phyloP scores from a whole-genome alignment of 148 eudicot species.

The Pharnaceum exiguum region DNA sequence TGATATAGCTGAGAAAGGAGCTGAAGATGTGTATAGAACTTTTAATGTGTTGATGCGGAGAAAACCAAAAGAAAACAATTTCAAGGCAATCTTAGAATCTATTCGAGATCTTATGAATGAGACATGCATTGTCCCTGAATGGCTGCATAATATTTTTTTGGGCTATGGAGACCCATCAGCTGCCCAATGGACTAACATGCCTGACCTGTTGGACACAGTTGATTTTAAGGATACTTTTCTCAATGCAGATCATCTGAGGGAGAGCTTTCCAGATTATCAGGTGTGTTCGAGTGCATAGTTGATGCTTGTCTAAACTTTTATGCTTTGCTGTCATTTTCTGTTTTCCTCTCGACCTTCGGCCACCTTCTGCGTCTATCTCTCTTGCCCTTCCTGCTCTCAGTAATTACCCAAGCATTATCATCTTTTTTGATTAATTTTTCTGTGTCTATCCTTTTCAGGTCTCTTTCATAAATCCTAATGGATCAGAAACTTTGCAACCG shows the following conservation, averaged over 20 bases:
- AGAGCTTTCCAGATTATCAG: slow-evolving; percentile 72
- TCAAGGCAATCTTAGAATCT: slow-evolving; percentile 95
- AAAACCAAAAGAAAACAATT: slow-evolving; percentile 97
- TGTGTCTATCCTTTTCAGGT: slow-evolving; percentile 41
- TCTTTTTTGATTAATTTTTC: not conserved
- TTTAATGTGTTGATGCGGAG: slow-evolving; percentile 92
- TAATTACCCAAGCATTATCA: not conserved
- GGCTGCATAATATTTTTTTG: slow-evolving; percentile 96
- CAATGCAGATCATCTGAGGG: slow-evolving; percentile 77
- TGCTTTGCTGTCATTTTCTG: not conserved
- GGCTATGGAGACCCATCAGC: slow-evolving; percentile 99
- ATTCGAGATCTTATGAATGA: slow-evolving; percentile 98
- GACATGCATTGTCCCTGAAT: slow-evolving; percentile 96
- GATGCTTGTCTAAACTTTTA: slow-evolving; percentile 6
- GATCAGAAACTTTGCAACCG: slow-evolving; percentile 64
- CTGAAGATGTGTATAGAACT: slow-evolving; percentile 86
- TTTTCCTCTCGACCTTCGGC: not conserved
- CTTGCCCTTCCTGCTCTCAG: too few species aligned
- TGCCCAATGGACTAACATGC: slow-evolving; percentile 95
- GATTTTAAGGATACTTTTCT: slow-evolving; percentile 96
- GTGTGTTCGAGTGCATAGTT: too few species aligned
- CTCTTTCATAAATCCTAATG: slow-evolving; percentile 61
- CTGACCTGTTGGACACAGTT: slow-evolving; percentile 76
- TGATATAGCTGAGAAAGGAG: slow-evolving; percentile 94
- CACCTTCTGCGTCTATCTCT: too few species aligned